Percentiles rank a stretch among this genome's conserved stretches.
These are phyloP conservation scores for Chernovozyma sophiae-reginae DNA, from an alignment of 1,139 yeast species.

Conservation along the genomic window DNA sequence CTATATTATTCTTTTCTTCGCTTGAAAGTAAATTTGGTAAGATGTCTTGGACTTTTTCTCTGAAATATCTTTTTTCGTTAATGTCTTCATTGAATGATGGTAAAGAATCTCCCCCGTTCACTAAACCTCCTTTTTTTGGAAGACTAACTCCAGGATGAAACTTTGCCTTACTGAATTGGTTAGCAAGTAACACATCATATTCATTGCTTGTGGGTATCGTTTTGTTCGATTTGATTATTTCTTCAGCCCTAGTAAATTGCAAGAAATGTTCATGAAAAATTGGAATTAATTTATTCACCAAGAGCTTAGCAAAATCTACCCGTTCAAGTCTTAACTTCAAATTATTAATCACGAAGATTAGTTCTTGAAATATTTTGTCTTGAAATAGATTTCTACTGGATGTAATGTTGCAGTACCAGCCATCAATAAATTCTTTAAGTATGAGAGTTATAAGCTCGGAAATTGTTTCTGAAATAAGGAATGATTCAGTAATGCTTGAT, in stretches of 20 bases:
- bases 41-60: constrained; percentile 38
- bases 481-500: constrained; percentile 47
- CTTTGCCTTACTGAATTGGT: constrained; percentile 52
- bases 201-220: constrained; percentile 28
- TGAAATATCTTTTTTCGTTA: constrained; percentile 51
- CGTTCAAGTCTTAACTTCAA: constrained; percentile 38
- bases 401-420: constrained; percentile 62
- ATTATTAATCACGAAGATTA: constrained; percentile 39
- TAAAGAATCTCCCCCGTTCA: constrained; percentile 10
- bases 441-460: constrained; percentile 51
- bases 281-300: constrained; percentile 61
- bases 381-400: constrained; percentile 45
- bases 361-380: constrained; percentile 45
- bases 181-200: constrained; percentile 54
- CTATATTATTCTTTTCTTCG: constrained; percentile 47
- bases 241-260: constrained; percentile 53
- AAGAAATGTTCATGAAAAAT: constrained; percentile 62
- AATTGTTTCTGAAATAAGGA: constrained; percentile 49
- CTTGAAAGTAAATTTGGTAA: constrained; percentile 49
- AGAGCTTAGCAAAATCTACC: constrained; percentile 53
- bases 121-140: constrained; percentile 21
- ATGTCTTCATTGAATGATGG: constrained; percentile 22
- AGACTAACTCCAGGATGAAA: constrained; percentile 61
- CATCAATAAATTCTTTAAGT: constrained; percentile 54
- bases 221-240: constrained; percentile 22